phyloP scores from a whole-genome alignment of 208 protist species.

The Crithidia bombi region DNA sequence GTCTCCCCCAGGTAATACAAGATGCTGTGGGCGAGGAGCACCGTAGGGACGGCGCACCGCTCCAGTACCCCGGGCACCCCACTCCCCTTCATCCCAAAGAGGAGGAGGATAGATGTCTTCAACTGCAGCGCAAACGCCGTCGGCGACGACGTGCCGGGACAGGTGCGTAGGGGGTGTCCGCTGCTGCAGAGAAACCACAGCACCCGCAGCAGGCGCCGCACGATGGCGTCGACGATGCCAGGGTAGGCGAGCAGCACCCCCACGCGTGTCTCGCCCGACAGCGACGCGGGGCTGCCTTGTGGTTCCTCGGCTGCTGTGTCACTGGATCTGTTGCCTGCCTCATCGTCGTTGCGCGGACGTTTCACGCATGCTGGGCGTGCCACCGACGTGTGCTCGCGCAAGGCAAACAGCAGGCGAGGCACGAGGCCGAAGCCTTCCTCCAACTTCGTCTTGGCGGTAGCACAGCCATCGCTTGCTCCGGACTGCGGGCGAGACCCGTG shows the following conservation, averaged over 20 bases:
- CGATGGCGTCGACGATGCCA: conserved; percentile 42
- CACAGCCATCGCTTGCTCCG: not conserved
- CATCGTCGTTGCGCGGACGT: conserved; percentile 5
- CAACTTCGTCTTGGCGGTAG: conserved; percentile 16
- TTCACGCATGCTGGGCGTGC: conserved; percentile 3
- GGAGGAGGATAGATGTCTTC: conserved; percentile 18
- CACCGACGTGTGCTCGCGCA: conserved; percentile 28
- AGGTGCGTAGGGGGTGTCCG: conserved; percentile 30
- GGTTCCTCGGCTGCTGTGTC: not conserved
- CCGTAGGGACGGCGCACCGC: conserved; percentile 44
- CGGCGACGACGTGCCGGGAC: not conserved
- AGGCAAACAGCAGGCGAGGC: conserved; percentile 41
- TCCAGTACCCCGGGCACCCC: conserved; percentile 51
- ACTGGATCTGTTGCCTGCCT: not conserved
- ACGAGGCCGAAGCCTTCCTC: conserved; percentile 36
- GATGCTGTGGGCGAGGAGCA: conserved; percentile 52
- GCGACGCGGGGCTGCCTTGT: not conserved
- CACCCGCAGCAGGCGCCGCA: conserved; percentile 47
- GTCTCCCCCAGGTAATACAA: conserved; percentile 58
- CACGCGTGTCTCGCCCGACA: conserved; percentile 6
- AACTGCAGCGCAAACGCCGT: conserved; percentile 8
- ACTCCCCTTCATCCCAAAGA: conserved; percentile 10
- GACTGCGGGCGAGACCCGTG: not conserved
- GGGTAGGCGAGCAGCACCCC: conserved; percentile 38
- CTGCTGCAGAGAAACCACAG: conserved; percentile 60